Evolutionary conservation across 805 yeast species (phyloP).

Genomic region (Myxozyma mucilagina): DNA sequence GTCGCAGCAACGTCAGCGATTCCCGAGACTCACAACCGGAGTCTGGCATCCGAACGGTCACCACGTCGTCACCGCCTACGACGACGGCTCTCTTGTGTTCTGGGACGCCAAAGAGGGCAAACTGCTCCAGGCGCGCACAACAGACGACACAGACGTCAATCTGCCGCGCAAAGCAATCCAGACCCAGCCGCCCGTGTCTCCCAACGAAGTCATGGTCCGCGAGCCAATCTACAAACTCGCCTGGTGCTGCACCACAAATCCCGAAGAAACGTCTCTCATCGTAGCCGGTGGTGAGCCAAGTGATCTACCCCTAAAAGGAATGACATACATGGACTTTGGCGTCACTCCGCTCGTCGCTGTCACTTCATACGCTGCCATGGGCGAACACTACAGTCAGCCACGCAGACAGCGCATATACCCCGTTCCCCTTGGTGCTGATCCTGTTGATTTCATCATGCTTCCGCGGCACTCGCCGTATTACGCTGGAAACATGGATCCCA

Average conservation of each 20-base stretch:
- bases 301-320: constrained; percentile 44
- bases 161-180: constrained; percentile 43
- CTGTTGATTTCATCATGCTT: constrained; percentile 54
- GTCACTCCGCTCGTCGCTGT: constrained; percentile 73
- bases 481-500: constrained; percentile 77
- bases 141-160: constrained; percentile 66
- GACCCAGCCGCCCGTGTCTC: neutral
- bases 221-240: constrained; percentile 51
- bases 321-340: constrained; percentile 72
- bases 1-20: constrained; percentile 36
- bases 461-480: constrained; percentile 71
- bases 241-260: constrained; percentile 81
- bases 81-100: constrained; percentile 80
- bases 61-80: constrained; percentile 75
- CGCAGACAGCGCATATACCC: constrained; percentile 58
- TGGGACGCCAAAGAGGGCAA: constrained; percentile 89
- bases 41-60: constrained; percentile 92
- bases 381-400: constrained; percentile 66
- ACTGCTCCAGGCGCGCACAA: constrained; percentile 69
- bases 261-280: constrained; percentile 74
- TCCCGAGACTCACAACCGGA: constrained; percentile 53
- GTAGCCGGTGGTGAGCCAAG: constrained; percentile 66
- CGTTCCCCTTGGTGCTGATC: constrained; percentile 48
- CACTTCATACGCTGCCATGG: constrained; percentile 83
- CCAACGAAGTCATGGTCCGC: constrained; percentile 12